These are phyloP conservation scores for Amanita fuliginea DNA, from an alignment of 768 basidiomycete genomes.

Conservation along the genomic window DNA sequence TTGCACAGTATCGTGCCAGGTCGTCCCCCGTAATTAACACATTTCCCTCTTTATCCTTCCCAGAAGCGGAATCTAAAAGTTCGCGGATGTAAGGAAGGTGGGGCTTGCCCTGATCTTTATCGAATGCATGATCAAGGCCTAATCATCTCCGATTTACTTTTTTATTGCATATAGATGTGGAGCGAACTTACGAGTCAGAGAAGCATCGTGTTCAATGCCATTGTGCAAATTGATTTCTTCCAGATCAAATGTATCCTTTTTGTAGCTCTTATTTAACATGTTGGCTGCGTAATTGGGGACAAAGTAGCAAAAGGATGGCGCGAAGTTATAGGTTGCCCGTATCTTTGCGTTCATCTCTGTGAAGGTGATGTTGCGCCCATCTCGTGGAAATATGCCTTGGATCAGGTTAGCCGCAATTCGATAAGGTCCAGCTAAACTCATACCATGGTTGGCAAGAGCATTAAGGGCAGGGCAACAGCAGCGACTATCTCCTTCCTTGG, in stretches of 20 bases:
- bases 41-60: conserved; percentile 22
- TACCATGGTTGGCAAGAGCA: conserved; percentile 78
- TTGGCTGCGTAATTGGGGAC: conserved; percentile 51
- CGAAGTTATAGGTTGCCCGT: conserved; percentile 57
- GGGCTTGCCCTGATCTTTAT: conserved; percentile 25
- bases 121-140: conserved; percentile 42
- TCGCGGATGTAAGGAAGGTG: conserved; percentile 26
- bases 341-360: conserved; percentile 31
- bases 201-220: conserved; percentile 64
- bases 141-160: background rate
- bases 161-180: background rate
- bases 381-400: conserved; percentile 52
- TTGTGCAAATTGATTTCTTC: conserved; percentile 64
- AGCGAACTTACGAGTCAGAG: conserved; percentile 43
- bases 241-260: conserved; percentile 51
- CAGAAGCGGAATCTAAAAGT: conserved; percentile 29
- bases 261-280: conserved; percentile 45
- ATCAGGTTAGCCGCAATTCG: background rate
- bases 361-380: conserved; percentile 63
- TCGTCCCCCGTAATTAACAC: conserved; percentile 26
- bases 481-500: conserved; percentile 55
- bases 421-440: conserved; percentile 13
- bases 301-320: conserved; percentile 54
- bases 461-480: conserved; percentile 70
- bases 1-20: conserved; percentile 25